Evolutionary conservation across 306 rosid genomes (phyloP).

Genomic region (Acacia melanoxylon): DNA sequence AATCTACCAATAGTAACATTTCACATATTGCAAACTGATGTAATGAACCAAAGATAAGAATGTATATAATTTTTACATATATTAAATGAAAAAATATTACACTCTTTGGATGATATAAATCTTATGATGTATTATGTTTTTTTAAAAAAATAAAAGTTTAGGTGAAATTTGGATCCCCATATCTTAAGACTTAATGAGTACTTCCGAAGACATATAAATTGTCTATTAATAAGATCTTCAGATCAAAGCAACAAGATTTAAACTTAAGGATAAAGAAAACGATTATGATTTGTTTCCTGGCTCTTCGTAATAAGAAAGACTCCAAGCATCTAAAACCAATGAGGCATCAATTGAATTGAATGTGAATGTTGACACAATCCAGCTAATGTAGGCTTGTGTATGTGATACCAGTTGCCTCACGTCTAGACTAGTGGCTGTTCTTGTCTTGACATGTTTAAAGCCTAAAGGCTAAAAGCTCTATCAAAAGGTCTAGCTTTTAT

Average conservation of each 20-base stretch:
- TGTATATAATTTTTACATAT: too few species aligned
- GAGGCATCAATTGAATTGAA: not conserved
- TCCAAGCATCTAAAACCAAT: not conserved
- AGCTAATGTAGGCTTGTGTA: not conserved
- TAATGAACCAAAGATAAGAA: not conserved
- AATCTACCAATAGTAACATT: too few species aligned
- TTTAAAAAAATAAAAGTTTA: too few species aligned
- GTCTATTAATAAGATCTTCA: too few species aligned
- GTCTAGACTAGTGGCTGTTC: not conserved
- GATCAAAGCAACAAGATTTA: too few species aligned
- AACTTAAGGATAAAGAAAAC: too few species aligned
- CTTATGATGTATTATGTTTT: not conserved
- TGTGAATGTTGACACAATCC: not conserved
- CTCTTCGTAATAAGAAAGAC: not conserved
- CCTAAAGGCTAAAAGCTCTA: not conserved
- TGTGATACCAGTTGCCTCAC: too few species aligned
- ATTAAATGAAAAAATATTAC: too few species aligned
- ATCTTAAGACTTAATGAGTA: too few species aligned
- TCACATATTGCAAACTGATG: not conserved
- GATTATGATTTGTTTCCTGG: too few species aligned
- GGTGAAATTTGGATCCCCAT: fast-evolving
- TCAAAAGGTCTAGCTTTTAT: too few species aligned
- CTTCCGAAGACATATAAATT: too few species aligned
- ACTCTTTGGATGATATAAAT: not conserved
- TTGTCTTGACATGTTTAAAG: not conserved